Evolutionary conservation across 1,139 yeast species (phyloP).

Genomic region (Pichia kudriavzevii): DNA sequence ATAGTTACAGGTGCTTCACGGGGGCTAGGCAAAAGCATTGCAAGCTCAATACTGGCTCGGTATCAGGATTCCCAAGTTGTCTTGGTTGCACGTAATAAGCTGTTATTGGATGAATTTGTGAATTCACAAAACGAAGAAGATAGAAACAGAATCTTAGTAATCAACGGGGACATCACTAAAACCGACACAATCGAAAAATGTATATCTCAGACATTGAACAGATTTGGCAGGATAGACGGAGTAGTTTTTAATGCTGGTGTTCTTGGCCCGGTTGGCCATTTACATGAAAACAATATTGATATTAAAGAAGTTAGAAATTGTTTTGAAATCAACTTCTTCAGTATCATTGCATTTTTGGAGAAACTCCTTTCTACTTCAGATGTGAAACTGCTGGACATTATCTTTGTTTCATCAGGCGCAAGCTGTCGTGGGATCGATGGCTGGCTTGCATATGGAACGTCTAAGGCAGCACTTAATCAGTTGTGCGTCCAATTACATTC

Average conservation of each 20-base stretch:
- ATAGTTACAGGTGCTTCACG: conserved; percentile 68
- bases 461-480: conserved; percentile 85
- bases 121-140: conserved; percentile 34
- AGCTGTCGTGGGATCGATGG: conserved; percentile 52
- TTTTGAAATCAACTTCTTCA: conserved; percentile 73
- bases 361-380: conserved; percentile 40
- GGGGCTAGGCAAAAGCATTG: conserved; percentile 77
- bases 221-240: conserved; percentile 60
- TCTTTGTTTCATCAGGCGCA: conserved; percentile 87
- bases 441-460: conserved; percentile 87
- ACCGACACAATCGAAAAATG: conserved; percentile 33
- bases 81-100: conserved; percentile 65
- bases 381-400: conserved; percentile 46
- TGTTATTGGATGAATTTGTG: conserved; percentile 38
- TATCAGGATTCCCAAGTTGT: conserved; percentile 41
- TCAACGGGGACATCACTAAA: conserved; percentile 64
- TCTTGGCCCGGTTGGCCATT: conserved; percentile 64
- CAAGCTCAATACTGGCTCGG: conserved; percentile 38
- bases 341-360: conserved; percentile 58
- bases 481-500: conserved; percentile 56
- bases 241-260: conserved; percentile 85
- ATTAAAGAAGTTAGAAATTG: conserved; percentile 53
- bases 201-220: conserved; percentile 39
- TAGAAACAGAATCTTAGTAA: conserved; percentile 40
- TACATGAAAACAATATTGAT: conserved; percentile 37